Percentiles rank a stretch among this genome's conserved stretches.
phyloP scores from a whole-genome alignment of 352 stramenopile species.

The Phytophthora macrochlamydospora region DNA sequence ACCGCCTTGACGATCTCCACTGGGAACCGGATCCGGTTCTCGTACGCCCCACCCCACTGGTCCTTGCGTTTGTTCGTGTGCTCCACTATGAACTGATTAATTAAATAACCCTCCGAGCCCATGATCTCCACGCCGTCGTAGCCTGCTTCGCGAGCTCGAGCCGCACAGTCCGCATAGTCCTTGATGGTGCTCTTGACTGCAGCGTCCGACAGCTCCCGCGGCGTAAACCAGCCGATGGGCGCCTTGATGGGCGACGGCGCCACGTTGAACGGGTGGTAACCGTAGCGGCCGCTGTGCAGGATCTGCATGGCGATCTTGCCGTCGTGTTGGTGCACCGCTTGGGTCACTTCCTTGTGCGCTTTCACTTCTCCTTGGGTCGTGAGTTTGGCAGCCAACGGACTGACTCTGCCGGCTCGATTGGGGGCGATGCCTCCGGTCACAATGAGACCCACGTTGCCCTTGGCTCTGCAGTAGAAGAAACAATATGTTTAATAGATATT shows the following conservation, averaged over 20 bases:
- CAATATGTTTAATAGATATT: not conserved
- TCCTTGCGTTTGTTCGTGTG: slow-evolving; percentile 96
- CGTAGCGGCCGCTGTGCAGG: slow-evolving; percentile 94
- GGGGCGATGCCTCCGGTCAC: slow-evolving; percentile 94
- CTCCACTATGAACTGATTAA: slow-evolving; percentile 97
- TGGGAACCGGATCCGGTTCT: slow-evolving; percentile 94
- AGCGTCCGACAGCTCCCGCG: slow-evolving; percentile 76
- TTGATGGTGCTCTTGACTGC: slow-evolving; percentile 92
- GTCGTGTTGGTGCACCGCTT: slow-evolving; percentile 90
- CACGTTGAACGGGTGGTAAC: slow-evolving; percentile 96
- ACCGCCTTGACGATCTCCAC: slow-evolving; percentile 95
- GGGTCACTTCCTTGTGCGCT: slow-evolving; percentile 93
- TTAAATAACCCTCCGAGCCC: slow-evolving; percentile 98
- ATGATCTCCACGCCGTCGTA: slow-evolving; percentile 99
- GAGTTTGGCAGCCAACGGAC: slow-evolving; percentile 94
- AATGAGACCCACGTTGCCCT: slow-evolving; percentile 94
- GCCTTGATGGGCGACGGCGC: slow-evolving; percentile 93
- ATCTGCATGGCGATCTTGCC: slow-evolving; percentile 93
- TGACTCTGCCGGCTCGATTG: slow-evolving; percentile 93
- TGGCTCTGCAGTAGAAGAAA: slow-evolving; percentile 53
- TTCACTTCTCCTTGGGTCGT: slow-evolving; percentile 90
- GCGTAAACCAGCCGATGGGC: slow-evolving; percentile 94
- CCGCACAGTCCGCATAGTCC: slow-evolving; percentile 93
- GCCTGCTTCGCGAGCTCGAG: slow-evolving; percentile 87
- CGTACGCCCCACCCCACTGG: slow-evolving; percentile 94